Percentiles rank a stretch among this genome's conserved stretches.
Conservation (phyloP, 1,284 basidiomycete species). For the Malassezia sympodialis region DNA sequence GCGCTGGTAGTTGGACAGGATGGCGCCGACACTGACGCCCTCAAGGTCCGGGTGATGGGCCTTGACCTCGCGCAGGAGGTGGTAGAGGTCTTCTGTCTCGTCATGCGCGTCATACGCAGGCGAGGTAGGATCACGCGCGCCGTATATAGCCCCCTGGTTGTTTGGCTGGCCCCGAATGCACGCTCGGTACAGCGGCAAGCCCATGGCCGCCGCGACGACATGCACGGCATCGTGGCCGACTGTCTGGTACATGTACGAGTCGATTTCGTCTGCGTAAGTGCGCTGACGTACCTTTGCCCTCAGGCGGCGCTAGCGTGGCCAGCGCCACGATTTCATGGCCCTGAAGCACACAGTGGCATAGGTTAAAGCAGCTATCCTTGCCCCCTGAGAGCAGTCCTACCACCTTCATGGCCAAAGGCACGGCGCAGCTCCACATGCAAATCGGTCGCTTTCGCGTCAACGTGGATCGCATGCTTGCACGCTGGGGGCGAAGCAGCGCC, state of each 20-base stretch:
- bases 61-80: constrained; percentile 63
- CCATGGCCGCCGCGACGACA: constrained; percentile 71
- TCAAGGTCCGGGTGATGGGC: constrained; percentile 66
- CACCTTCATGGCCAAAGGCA: constrained; percentile 64
- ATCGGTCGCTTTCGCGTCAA: background rate
- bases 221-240: constrained; percentile 91
- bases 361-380: constrained; percentile 95
- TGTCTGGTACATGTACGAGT: constrained; percentile 97
- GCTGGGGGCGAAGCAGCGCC: background rate
- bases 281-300: constrained; percentile 54
- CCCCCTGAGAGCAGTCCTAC: constrained; percentile 91
- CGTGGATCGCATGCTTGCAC: background rate
- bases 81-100: constrained; percentile 88
- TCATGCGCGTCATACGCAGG: constrained; percentile 56
- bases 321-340: constrained; percentile 80
- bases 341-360: constrained; percentile 75
- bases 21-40: constrained; percentile 87
- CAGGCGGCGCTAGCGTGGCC: constrained; percentile 72
- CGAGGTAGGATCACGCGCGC: constrained; percentile 52
- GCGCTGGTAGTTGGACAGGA: constrained; percentile 92
- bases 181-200: constrained; percentile 71
- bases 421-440: background rate
- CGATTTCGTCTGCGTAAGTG: constrained; percentile 70
- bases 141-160: constrained; percentile 76
- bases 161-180: constrained; percentile 72